Evolutionary conservation across 805 yeast species (phyloP), one percentile per base, ranked within the genome.

Genomic region (Kluyveromyces aestuarii): DNA sequence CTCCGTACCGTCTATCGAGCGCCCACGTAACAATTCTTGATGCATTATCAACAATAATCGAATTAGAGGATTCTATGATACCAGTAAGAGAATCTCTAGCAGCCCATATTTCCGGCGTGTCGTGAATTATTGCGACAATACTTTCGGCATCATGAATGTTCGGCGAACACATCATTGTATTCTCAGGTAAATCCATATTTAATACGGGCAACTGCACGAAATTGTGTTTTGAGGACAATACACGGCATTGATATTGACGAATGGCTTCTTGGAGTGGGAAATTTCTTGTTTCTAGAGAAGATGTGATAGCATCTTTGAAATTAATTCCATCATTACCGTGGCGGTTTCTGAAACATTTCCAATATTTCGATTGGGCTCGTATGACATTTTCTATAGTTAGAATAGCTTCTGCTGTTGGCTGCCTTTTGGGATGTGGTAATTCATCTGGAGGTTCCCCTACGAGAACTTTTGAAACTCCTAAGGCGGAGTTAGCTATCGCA

Each of bases 401-500:
- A 3, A 93, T 73, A 0, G 96, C 85, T 53, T 84, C 90, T 8
- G 80, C 68, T 48, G 80, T 81, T 0, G 97, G 96, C 46, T 80
- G 74, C 39, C 51, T 56, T 8, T 52, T 36, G 13, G 67, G 62
- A 6, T 80, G 74, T 38, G 79, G 76, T 36, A 89, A 73, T 55
- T 78, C 79, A 50, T 86, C 95, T 1, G 99, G 98, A 3, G 98
- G 96, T 62, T 93, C 98, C 6, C 99, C 99, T 17, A 93, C 75
- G 43, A 93, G 72, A 0, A 86, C 91, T 63, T 89, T 88, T 3
- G 96, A 85, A 5, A 93, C 97, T 1, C 93, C 91, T 44, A 93
- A 70, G 0, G 98, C 99, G 51, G 95, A 84, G 42, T 79, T 80
- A 21, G 96, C 87, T 52, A 90, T 93, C 2, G 97, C 79, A 59